Percentiles rank a stretch among this genome's conserved stretches.
Evolutionary conservation across 805 yeast species (phyloP).

Genomic region (Kodamaea nitidulidarum): DNA sequence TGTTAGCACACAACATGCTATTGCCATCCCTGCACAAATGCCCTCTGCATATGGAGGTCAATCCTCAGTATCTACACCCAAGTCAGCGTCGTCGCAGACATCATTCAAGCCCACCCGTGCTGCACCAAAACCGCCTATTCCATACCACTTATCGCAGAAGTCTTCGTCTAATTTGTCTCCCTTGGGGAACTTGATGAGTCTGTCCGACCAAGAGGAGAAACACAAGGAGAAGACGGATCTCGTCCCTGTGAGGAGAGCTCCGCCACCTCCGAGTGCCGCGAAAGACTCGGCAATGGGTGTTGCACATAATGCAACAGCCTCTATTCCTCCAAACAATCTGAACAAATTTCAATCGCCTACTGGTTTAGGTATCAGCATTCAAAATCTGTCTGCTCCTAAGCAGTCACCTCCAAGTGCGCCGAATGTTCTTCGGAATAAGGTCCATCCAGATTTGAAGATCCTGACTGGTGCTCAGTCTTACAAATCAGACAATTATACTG

Average conservation of each 20-base stretch:
- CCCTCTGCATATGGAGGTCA: slow-evolving; percentile 9
- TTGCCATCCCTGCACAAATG: slow-evolving; percentile 6
- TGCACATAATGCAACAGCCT: slow-evolving; percentile 1
- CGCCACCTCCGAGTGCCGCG: slow-evolving; percentile 43
- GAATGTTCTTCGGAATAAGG: slow-evolving; percentile 12
- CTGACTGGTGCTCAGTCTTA: slow-evolving; percentile 22
- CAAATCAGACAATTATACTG: slow-evolving; percentile 10
- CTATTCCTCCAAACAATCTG: slow-evolving; percentile 8
- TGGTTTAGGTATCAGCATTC: slow-evolving; percentile 22
- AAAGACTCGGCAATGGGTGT: slow-evolving; percentile 1
- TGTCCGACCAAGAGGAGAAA: slow-evolving; percentile 12
- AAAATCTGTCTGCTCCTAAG: slow-evolving; percentile 20
- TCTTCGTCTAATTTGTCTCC: slow-evolving; percentile 23
- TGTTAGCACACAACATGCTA: slow-evolving; percentile 6
- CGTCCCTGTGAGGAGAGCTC: slow-evolving; percentile 52
- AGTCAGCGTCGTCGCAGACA: slow-evolving; percentile 10
- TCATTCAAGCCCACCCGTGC: slow-evolving; percentile 34
- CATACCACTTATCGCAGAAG: slow-evolving; percentile 31
- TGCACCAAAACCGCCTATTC: slow-evolving; percentile 43
- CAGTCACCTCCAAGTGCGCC: slow-evolving; percentile 32
- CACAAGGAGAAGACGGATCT: slow-evolving; percentile 18
- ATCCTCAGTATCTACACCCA: not conserved
- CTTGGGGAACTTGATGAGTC: slow-evolving; percentile 28
- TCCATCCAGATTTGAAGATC: slow-evolving; percentile 30
- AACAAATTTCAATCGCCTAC: slow-evolving; percentile 15